phyloP scores from a whole-genome alignment of 108 stramenopile genomes.

The Fistulifera solaris region DNA sequence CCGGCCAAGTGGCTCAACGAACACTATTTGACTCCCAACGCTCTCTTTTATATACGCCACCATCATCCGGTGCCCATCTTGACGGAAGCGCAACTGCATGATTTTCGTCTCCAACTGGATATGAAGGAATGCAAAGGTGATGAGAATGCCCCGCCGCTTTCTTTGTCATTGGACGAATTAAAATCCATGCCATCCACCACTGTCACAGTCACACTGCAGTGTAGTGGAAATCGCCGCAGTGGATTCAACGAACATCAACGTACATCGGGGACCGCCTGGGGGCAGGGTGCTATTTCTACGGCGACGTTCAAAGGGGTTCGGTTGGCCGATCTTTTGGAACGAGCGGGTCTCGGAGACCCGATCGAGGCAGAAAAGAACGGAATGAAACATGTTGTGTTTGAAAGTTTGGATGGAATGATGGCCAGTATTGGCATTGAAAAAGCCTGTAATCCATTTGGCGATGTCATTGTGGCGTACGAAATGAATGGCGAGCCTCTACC shows the following conservation, averaged over 20 bases:
- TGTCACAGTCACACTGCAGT: slow-evolving; percentile 87
- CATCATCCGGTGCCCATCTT: slow-evolving; percentile 83
- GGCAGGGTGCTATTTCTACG: slow-evolving; percentile 86
- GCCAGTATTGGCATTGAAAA: slow-evolving; percentile 82
- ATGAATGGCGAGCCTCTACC: slow-evolving; percentile 92
- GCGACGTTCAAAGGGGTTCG: slow-evolving; percentile 91
- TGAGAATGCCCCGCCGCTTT: slow-evolving; percentile 24
- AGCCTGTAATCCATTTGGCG: slow-evolving; percentile 78
- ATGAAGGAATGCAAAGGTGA: slow-evolving; percentile 17
- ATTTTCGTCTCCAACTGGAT: slow-evolving; percentile 57
- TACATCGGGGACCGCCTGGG: slow-evolving; percentile 88
- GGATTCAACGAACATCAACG: slow-evolving; percentile 72
- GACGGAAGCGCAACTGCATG: slow-evolving; percentile 49
- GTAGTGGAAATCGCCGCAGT: slow-evolving; percentile 93
- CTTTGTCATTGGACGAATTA: slow-evolving; percentile 56
- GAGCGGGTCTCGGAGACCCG: slow-evolving; percentile 50
- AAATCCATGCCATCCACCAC: slow-evolving; percentile 58
- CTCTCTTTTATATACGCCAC: slow-evolving; percentile 77
- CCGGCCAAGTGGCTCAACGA: slow-evolving; percentile 43
- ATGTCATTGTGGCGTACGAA: slow-evolving; percentile 91
- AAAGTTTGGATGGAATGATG: slow-evolving; percentile 70
- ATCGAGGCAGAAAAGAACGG: slow-evolving; percentile 36
- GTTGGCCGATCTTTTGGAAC: slow-evolving; percentile 74
- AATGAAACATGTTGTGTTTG: slow-evolving; percentile 72
- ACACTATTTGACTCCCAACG: slow-evolving; percentile 57